phyloP scores from a whole-genome alignment of 164 flowering plant species.

The Kalanchoe fedtschenkoi region DNA sequence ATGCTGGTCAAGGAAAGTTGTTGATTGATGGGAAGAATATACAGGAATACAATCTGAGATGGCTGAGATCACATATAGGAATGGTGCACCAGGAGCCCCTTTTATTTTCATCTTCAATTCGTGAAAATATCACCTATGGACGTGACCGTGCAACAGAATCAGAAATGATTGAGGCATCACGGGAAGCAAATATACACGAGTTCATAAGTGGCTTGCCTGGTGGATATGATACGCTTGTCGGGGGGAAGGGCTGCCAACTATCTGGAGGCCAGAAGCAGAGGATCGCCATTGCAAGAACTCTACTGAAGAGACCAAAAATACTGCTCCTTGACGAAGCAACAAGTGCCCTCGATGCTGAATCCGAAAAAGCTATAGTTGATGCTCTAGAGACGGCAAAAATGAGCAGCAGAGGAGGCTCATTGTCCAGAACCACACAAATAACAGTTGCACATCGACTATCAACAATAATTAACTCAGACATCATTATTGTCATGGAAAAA shows the following conservation, averaged over 20 bases:
- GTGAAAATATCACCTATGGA: constrained; percentile 59
- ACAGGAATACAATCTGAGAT: constrained; percentile 37
- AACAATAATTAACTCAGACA: constrained; percentile 45
- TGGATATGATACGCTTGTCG: constrained; percentile 56
- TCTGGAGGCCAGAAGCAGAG: constrained; percentile 77
- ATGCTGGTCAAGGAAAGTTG: constrained; percentile 37
- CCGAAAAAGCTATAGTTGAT: constrained; percentile 36
- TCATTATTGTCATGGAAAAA: constrained; percentile 54
- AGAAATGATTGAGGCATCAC: constrained; percentile 42
- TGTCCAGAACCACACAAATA: constrained; percentile 32
- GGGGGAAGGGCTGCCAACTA: constrained; percentile 65
- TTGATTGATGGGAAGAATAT: constrained; percentile 44
- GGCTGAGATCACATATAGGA: constrained; percentile 51
- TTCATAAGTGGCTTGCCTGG: constrained; percentile 49
- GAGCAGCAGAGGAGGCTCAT: constrained; percentile 9
- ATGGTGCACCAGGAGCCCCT: constrained; percentile 76
- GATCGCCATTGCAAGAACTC: constrained; percentile 61
- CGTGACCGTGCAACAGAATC: constrained; percentile 41
- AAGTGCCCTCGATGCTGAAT: constrained; percentile 66
- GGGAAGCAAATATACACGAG: constrained; percentile 44
- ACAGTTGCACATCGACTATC: constrained; percentile 68
- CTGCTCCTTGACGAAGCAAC: constrained; percentile 70
- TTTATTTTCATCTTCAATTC: constrained; percentile 57
- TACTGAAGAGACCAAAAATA: constrained; percentile 51
- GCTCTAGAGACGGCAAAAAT: constrained; percentile 31